These are phyloP conservation scores for Phytophthora rubi DNA, from an alignment of 352 stramenopile genomes.

Conservation along the genomic window DNA sequence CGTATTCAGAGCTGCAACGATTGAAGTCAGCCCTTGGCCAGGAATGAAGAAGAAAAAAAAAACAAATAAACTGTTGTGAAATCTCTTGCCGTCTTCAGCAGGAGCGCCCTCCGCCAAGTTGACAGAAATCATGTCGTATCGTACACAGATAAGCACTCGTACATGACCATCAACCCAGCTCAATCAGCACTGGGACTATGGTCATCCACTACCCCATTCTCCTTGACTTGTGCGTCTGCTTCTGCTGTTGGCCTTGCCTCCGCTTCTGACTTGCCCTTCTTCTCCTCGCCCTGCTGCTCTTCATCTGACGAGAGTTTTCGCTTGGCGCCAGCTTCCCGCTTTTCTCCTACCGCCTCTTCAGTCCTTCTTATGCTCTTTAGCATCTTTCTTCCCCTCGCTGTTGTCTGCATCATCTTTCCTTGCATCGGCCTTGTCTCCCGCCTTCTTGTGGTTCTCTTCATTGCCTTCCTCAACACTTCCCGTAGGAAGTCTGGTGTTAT, in stretches of 20 bases:
- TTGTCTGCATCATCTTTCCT: neutral
- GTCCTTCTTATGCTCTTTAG: conserved; percentile 9
- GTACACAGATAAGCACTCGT: conserved; percentile 24
- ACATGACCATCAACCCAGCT: conserved; percentile 15
- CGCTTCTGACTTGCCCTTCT: conserved; percentile 36
- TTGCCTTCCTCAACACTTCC: conserved; percentile 6
- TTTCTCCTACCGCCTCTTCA: conserved; percentile 16
- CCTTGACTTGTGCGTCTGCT: conserved; percentile 19
- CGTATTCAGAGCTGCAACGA: conserved; percentile 34
- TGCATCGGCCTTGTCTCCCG: neutral
- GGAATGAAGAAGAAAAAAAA: conserved; percentile 25
- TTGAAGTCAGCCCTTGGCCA: conserved; percentile 25
- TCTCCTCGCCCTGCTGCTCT: conserved; percentile 31
- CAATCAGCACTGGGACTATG: conserved; percentile 12
- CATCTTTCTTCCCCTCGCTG: conserved; percentile 15
- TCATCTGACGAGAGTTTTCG: conserved; percentile 35
- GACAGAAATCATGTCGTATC: conserved; percentile 19
- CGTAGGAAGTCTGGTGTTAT: conserved; percentile 43
- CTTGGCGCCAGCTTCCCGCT: conserved; percentile 35
- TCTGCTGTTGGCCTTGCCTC: conserved; percentile 6
- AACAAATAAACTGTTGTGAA: conserved; percentile 36
- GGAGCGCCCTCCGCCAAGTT: neutral
- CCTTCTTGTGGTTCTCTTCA: neutral
- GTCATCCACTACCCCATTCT: conserved; percentile 12
- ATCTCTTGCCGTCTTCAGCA: conserved; percentile 6